Evolutionary conservation across 108 stramenopile genomes (phyloP).

Genomic region (Cyclotella atomus): DNA sequence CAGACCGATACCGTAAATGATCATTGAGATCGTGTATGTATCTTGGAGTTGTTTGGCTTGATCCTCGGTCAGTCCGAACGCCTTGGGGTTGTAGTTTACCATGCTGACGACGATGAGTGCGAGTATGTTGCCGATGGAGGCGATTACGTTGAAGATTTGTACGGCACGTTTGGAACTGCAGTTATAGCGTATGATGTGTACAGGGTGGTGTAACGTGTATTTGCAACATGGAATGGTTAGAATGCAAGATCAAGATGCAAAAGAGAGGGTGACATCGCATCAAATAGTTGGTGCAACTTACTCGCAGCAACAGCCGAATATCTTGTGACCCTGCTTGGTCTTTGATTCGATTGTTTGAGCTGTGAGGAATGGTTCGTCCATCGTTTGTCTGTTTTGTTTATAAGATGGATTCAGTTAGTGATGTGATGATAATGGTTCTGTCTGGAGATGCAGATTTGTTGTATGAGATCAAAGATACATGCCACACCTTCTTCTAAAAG

Average conservation of each 20-base stretch:
- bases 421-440: too few species aligned
- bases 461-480: too few species aligned
- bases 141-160: neutral
- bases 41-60: slow-evolving; percentile 1
- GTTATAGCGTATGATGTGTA: neutral
- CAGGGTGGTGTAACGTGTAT: too few species aligned
- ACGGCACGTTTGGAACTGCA: neutral
- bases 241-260: neutral
- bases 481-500: too few species aligned
- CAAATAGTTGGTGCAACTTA: neutral
- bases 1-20: slow-evolving; percentile 7
- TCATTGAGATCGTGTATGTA: neutral
- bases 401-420: too few species aligned
- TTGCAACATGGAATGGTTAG: neutral
- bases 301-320: slow-evolving; percentile 2
- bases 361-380: too few species aligned
- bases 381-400: too few species aligned
- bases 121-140: neutral
- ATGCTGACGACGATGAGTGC: neutral
- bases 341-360: neutral
- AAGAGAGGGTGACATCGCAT: neutral
- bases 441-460: too few species aligned
- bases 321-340: slow-evolving; percentile 1
- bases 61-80: neutral
- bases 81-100: neutral